Evolutionary conservation across 2,329 filamentous ascomycete genomes (phyloP), one percentile per base, ranked within the genome.

Genomic region (Aspergillus vadensis): DNA sequence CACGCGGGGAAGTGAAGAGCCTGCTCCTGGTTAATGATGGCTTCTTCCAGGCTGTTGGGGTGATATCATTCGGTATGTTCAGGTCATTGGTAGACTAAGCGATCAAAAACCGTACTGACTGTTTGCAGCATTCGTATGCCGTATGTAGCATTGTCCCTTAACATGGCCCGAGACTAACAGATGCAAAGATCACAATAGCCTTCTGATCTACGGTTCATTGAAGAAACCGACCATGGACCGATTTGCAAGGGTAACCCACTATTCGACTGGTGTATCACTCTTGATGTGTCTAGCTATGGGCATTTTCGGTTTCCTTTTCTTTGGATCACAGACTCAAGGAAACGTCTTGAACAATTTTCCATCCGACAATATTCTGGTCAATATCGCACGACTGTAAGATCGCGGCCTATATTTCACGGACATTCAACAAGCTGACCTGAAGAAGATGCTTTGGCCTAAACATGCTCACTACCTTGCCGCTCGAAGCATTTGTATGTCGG

Each of bases 281-380:
- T 68, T 93, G n/a, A 93, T 94, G 58, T 99, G 95, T 73, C 83
- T 99, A 56, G 78, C 88, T 61, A 91, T 99, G 88, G 95, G 92
- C 0, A 82, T 97, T 7, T 86, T 89, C 2, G 95, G 95, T 23
- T 98, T 97, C 78, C 83, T 99, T 47, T 93, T 90, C 17, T 99
- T 99, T 72, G 94, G 95, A 64, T 91, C 94, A 77, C 87, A 88
- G 70, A 99, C 95, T 4, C 83, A 92, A 67, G 95, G 95, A 73
- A 99, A 99, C 75, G 92, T 99, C 55, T 87, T 99, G 70, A 99
- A 99, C 82, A 99, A 99, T 80, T 98, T 99, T 73, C 91, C 93
- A 1, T 83, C 88, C 19, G 88, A 96, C 77, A 98, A 97, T 77
- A 83, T 89, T 68, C 89, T 98, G 86, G 92, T 98, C 73, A 98